Evolutionary conservation across 129 eudicot species (phyloP).

Genomic region (Heracleum sosnowskyi): DNA sequence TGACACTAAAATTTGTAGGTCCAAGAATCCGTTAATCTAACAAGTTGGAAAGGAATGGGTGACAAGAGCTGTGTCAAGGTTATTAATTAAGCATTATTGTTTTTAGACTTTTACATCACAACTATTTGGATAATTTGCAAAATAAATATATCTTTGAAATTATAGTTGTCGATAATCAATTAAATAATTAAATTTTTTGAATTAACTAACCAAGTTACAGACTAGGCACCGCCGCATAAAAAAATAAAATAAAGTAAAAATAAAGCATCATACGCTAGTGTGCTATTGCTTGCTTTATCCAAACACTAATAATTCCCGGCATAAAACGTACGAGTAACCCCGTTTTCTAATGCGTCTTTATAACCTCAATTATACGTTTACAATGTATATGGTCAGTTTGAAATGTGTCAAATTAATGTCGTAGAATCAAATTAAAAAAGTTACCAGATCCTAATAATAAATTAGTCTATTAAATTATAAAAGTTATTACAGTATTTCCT

Average conservation of each 20-base stretch:
- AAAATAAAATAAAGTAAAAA: neutral
- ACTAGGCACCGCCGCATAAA: neutral
- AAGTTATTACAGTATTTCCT: no score
- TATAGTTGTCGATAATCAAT: no score
- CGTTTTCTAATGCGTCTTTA: neutral
- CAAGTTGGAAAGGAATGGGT: constrained; percentile 1
- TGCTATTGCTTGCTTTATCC: constrained; percentile 10
- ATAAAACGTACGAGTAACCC: neutral
- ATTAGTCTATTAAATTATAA: no score
- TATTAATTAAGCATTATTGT: neutral
- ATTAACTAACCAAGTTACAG: neutral
- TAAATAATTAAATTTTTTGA: no score
- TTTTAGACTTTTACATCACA: neutral
- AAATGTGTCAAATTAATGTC: no score
- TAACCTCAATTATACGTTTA: neutral
- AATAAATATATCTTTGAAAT: no score
- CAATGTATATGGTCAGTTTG: neutral
- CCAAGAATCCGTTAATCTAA: neutral
- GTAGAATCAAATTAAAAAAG: no score
- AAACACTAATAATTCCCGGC: neutral
- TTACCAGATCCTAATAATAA: no score
- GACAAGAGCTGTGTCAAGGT: neutral
- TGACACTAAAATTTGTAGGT: neutral
- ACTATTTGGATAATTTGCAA: no score
- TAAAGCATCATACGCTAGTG: constrained; percentile 3